Base-by-base conservation (phyloP, 2,329 filamentous ascomycete species). In the Daldinia sp. region DNA sequence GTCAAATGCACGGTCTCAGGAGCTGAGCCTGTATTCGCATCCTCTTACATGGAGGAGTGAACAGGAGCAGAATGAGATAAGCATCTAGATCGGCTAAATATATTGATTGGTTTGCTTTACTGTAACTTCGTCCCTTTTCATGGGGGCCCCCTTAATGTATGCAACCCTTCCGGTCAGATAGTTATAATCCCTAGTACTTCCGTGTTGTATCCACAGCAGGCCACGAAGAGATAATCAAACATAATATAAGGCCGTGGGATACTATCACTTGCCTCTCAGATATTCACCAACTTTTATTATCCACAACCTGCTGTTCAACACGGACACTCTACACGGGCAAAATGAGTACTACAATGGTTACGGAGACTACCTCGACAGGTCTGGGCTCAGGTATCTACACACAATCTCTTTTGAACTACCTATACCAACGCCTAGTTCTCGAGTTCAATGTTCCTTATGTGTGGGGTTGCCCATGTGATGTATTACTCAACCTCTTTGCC, bases 381-480 rank as follows among this genome's bases (percentile, higher is more conserved):
- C 19, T 48, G 45, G 27, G 45, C 45, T 29, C 45, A 27, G 45
- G 45, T 6, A 29, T 48, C 17, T 48, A 48, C 27, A 48, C 45
- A 13, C 45, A 48, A 9, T 48, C 27, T 6, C 11, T 48, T 11
- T 9, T 48, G 4, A 48, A 30, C 25, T 29, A 48, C 25, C 27
- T 48, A 21, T 48, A 48, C 45, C 25, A 48, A 9, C 27, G 45
- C n/a, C 27, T 29, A n/a, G 45, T 48, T 32, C n/a, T 48, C 8
- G 27, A 30, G 3, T 52, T 55, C 27, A 55, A 55, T 4, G 13
- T 50, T 73, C 77, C 66, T 58, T 68, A 55, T 73, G 70, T 53
- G 74, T 81, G 78, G 79, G 66, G 71, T 1, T 80, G 77, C 58
- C 67, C 76, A 1, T 75, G 73, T 7, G 53, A 53, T 0, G 49